Evolutionary conservation across 106 monocot species (phyloP).

Genomic region (Narthecium ossifragum): DNA sequence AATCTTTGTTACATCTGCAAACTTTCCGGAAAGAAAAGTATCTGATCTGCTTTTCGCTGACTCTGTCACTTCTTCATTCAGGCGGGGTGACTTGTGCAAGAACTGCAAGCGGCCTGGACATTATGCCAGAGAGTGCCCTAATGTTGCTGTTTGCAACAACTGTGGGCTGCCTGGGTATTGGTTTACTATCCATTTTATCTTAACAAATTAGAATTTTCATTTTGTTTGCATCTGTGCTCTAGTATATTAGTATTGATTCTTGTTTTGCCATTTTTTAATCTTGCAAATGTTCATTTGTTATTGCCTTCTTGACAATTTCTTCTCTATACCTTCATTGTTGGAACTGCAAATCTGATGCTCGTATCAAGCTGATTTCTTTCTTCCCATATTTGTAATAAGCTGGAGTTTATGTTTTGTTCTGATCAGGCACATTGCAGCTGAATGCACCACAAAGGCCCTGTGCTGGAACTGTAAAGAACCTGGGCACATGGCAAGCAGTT

Average conservation of each 20-base stretch:
- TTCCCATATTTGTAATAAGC: background rate
- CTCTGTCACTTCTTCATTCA: constrained; percentile 17
- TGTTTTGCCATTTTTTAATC: background rate
- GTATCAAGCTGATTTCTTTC: background rate
- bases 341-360: background rate
- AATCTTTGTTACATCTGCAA: too few relatives aligned
- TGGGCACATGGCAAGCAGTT: constrained; percentile 64
- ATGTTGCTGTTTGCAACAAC: constrained; percentile 92
- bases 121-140: constrained; percentile 95
- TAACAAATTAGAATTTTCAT: too few relatives aligned
- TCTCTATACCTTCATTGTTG: background rate
- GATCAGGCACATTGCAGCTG: constrained; percentile 60
- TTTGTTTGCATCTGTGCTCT: too few relatives aligned
- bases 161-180: constrained; percentile 95
- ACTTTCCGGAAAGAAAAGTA: too few relatives aligned
- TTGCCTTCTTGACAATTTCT: too few relatives aligned
- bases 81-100: constrained; percentile 80
- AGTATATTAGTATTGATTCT: too few relatives aligned
- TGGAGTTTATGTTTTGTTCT: background rate
- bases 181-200: background rate
- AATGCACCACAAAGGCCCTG: constrained; percentile 50
- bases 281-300: background rate
- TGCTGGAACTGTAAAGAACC: constrained; percentile 92
- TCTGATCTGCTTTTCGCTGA: too few relatives aligned
- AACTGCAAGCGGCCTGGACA: constrained; percentile 96